Base-by-base conservation (phyloP, 768 basidiomycete genomes). In the Lentinula raphanica region DNA sequence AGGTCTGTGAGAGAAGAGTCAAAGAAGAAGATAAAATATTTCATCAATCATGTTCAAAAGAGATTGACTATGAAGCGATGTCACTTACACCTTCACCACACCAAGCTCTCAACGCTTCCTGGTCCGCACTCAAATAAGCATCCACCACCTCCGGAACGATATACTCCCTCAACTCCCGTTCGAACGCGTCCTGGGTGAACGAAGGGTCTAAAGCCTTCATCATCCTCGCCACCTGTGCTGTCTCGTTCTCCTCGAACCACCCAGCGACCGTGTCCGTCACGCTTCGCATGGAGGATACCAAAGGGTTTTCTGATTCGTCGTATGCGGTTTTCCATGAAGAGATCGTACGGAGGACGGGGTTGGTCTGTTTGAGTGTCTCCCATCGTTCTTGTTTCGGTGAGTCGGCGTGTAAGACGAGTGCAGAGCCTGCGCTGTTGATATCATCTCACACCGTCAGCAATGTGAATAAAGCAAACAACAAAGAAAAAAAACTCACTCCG, bases 81-180 rank as follows among this genome's bases (percentile, higher is more conserved):
- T 31, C 9, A 73, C 94, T 69, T 67, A 96, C 95, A 54, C 93
- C 97, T 73, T 99, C 97, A 21, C 92, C 86, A 68, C 94, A 96
- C 97, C 97, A 99, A 60, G 82, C 83, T 68, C 81, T 84, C 65
- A 99, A 74, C 2, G 88, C 78, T 67, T 94, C 90, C 69, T 86
- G 82, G 67, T 98, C 97, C 27, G 92, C 95, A 56, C 84, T 88
- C 60, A 98, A 70, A 67, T 97, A 98, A 27, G 94, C 96, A 68
- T 99, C 97, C 6, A 99, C 93, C 12, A 99, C 86, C 69, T 99
- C 97, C 0, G 97, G 97, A 2, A 99, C 84, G 61, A 99, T 99
- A 66, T 98, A 99, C 72, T 98, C 97, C 59, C 95, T 76, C 58
- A 98, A 70, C 68, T 98, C 97, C 59, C 88, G 79, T 66, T 93